Evolutionary conservation across 2,329 filamentous ascomycete species (phyloP).

Genomic region (Cordyceps tenuipes): DNA sequence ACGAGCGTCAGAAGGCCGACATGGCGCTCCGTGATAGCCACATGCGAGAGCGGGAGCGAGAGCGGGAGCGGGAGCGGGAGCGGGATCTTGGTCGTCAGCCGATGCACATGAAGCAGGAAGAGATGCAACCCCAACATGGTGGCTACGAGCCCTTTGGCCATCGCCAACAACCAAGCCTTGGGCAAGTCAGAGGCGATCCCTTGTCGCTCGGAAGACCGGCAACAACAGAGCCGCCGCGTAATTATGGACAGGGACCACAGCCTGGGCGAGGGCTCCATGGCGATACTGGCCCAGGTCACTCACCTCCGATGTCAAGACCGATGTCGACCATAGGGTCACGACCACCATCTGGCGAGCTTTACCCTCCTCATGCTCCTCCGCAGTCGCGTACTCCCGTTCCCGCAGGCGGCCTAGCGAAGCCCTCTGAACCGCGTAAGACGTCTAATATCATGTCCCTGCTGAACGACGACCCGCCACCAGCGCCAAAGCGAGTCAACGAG

Average conservation of each 20-base stretch:
- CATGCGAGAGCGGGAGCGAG: slow-evolving; percentile 19
- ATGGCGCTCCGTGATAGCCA: slow-evolving; percentile 22
- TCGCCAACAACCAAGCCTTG: slow-evolving; percentile 30
- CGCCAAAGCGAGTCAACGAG: slow-evolving; percentile 45
- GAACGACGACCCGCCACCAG: slow-evolving; percentile 47
- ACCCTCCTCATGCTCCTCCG: slow-evolving; percentile 24
- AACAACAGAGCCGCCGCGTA: slow-evolving; percentile 36
- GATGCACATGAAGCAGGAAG: slow-evolving; percentile 43
- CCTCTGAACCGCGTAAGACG: slow-evolving; percentile 47
- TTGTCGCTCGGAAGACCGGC: slow-evolving; percentile 30
- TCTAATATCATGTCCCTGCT: slow-evolving; percentile 56
- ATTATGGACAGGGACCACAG: slow-evolving; percentile 26
- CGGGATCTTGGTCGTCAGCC: slow-evolving; percentile 16
- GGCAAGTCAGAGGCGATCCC: slow-evolving; percentile 32
- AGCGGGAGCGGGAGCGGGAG: slow-evolving; percentile 19
- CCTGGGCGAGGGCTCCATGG: slow-evolving; percentile 33
- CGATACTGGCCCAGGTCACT: slow-evolving; percentile 29
- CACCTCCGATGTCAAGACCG: slow-evolving; percentile 32
- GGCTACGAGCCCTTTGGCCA: slow-evolving; percentile 38
- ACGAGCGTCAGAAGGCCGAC: slow-evolving; percentile 26
- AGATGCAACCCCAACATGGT: slow-evolving; percentile 28
- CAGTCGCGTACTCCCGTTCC: slow-evolving; percentile 19
- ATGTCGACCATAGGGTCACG: slow-evolving; percentile 25
- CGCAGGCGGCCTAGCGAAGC: slow-evolving; percentile 29
- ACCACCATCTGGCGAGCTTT: slow-evolving; percentile 20